These are phyloP conservation scores for Lachnellula suecica DNA, from an alignment of 2,329 filamentous ascomycete genomes.

Conservation along the genomic window DNA sequence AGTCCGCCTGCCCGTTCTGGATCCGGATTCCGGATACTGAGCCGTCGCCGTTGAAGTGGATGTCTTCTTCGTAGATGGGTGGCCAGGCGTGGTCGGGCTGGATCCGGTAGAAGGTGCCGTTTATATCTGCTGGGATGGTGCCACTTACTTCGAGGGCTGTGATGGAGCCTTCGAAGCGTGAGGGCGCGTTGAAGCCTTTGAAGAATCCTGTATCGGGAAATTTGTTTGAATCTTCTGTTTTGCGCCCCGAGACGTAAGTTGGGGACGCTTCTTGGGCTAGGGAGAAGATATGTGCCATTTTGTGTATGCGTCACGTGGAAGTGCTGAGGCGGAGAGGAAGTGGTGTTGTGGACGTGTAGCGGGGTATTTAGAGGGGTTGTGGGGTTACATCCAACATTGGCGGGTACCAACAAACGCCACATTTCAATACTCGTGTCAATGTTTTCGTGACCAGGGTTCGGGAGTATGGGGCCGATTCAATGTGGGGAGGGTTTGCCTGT, in stretches of 20 bases:
- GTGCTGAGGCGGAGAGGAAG: too few species aligned
- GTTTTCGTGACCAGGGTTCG: too few species aligned
- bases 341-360: too few species aligned
- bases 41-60: constrained; percentile 34
- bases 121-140: constrained; percentile 40
- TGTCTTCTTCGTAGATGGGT: constrained; percentile 54
- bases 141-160: constrained; percentile 39
- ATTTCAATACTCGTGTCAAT: too few species aligned
- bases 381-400: too few species aligned
- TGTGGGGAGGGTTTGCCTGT: too few species aligned
- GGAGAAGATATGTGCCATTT: constrained; percentile 23
- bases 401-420: too few species aligned
- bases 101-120: constrained; percentile 44
- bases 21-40: constrained; percentile 33
- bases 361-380: too few species aligned
- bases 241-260: constrained; percentile 18
- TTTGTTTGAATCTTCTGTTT: constrained; percentile 18
- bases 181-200: constrained; percentile 40
- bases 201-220: constrained; percentile 30
- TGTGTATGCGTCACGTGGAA: not conserved
- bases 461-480: too few species aligned
- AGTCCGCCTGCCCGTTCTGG: constrained; percentile 31
- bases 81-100: constrained; percentile 49
- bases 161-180: constrained; percentile 39
- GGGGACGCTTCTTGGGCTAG: constrained; percentile 10